A percentile compares a stretch with the other conserved stretches of the same genome.
phyloP scores from a whole-genome alignment of 2,329 filamentous ascomycete genomes.

The Monilinia fructigena region DNA sequence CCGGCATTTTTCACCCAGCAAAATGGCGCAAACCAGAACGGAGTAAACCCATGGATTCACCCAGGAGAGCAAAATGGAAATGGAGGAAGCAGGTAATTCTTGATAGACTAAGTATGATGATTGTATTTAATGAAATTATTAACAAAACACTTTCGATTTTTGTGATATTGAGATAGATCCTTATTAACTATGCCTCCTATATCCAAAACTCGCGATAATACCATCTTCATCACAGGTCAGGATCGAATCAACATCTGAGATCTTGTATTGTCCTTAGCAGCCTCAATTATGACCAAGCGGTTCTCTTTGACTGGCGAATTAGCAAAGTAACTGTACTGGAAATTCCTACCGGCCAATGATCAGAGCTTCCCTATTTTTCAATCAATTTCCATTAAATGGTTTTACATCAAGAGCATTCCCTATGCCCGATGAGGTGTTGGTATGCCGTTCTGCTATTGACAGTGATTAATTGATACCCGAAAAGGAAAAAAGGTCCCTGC shows the following conservation, averaged over 20 bases:
- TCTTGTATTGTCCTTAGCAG: not conserved
- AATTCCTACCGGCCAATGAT: not conserved
- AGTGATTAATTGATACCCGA: constrained; percentile 30
- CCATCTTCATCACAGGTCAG: not conserved
- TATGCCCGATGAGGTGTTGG: constrained; percentile 32
- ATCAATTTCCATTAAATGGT: not conserved
- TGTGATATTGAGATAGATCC: not conserved
- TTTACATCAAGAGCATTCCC: not conserved
- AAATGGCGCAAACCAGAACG: constrained; percentile 24
- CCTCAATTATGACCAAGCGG: constrained; percentile 2
- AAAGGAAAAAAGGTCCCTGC: constrained; percentile 34
- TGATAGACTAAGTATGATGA: constrained; percentile 11
- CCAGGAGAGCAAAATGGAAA: constrained; percentile 28
- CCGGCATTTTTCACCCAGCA: constrained; percentile 36
- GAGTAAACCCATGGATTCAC: constrained; percentile 30
- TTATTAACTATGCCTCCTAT: no score
- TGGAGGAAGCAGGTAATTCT: constrained; percentile 11
- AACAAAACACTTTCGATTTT: not conserved
- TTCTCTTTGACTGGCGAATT: not conserved
- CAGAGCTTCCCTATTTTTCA: not conserved
- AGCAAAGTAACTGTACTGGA: not conserved
- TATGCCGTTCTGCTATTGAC: constrained; percentile 18
- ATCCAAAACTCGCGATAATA: not conserved
- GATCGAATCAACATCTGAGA: not conserved
- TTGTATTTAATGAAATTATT: constrained; percentile 6